phyloP scores from a whole-genome alignment of 202 grass and related monocot species.

The Saccharum hybrid region DNA sequence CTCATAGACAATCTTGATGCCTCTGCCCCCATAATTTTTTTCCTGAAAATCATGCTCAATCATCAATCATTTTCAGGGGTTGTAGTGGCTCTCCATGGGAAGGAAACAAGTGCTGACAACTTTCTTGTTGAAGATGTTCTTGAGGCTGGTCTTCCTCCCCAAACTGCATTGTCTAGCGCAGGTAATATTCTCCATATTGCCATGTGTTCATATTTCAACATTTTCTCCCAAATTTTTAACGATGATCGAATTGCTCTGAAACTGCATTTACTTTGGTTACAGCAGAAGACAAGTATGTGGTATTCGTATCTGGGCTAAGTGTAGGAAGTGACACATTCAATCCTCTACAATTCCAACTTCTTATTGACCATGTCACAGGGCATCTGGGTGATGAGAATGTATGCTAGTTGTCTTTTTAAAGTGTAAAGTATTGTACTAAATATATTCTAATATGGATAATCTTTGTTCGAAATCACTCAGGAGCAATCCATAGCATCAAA shows the following conservation, averaged over 20 bases:
- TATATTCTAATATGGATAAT: conserved; percentile 20
- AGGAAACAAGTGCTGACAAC: conserved; percentile 89
- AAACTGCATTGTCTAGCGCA: conserved; percentile 54
- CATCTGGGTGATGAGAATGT: conserved; percentile 99
- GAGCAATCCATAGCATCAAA: conserved; percentile 91
- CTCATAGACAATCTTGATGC: neutral
- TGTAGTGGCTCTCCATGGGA: conserved; percentile 84
- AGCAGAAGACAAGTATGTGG: conserved; percentile 95
- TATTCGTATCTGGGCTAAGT: conserved; percentile 83
- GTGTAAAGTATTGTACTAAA: conserved; percentile 18
- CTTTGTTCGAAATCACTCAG: conserved; percentile 46
- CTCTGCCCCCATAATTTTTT: neutral
- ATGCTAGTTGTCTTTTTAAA: conserved; percentile 49
- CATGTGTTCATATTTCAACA: neutral
- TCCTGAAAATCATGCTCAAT: conserved; percentile 18
- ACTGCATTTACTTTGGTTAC: conserved; percentile 43
- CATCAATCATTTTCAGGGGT: conserved; percentile 51
- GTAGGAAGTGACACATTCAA: conserved; percentile 76
- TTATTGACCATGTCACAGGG: conserved; percentile 93
- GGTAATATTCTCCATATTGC: conserved; percentile 53
- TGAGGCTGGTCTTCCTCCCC: conserved; percentile 86
- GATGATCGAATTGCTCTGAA: neutral
- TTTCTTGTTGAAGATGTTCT: conserved; percentile 93
- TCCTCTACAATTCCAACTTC: conserved; percentile 98
- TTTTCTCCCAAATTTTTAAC: neutral